These are phyloP conservation scores for Penicillium canariense DNA, from an alignment of 495 filamentous ascomycete genomes.

Conservation along the genomic window DNA sequence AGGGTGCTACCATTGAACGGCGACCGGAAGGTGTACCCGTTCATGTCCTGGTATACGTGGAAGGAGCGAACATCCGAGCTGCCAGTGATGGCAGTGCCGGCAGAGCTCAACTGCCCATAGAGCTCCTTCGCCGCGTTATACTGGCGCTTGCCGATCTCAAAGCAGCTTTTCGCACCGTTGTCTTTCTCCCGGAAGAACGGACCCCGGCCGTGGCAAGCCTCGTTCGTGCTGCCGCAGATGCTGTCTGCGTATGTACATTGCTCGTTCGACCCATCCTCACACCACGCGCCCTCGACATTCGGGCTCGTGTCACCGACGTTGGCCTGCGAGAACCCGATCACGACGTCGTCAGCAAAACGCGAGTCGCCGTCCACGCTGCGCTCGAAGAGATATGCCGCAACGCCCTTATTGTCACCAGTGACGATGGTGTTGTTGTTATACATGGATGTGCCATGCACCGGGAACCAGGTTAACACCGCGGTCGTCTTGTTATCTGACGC, in stretches of 20 bases:
- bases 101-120: slow-evolving; percentile 52
- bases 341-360: slow-evolving; percentile 62
- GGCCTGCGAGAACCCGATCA: slow-evolving; percentile 92
- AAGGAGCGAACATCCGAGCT: slow-evolving; percentile 62
- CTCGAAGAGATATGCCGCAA: slow-evolving; percentile 85
- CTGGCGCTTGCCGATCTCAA: slow-evolving; percentile 68
- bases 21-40: slow-evolving; percentile 68
- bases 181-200: slow-evolving; percentile 73
- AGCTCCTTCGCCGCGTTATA: slow-evolving; percentile 61
- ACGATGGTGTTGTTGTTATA: slow-evolving; percentile 91
- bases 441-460: slow-evolving; percentile 90
- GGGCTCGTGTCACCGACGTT: slow-evolving; percentile 93
- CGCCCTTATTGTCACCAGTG: slow-evolving; percentile 94
- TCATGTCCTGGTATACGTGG: slow-evolving; percentile 74
- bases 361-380: slow-evolving; percentile 56
- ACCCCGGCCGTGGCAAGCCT: slow-evolving; percentile 81
- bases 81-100: slow-evolving; percentile 49
- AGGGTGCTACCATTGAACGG: slow-evolving; percentile 69
- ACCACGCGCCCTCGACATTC: slow-evolving; percentile 83
- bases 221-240: slow-evolving; percentile 72
- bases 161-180: slow-evolving; percentile 69
- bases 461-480: slow-evolving; percentile 88
- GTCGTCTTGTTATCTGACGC: slow-evolving; percentile 68
- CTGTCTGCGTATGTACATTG: slow-evolving; percentile 70
- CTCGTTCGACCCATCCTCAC: slow-evolving; percentile 68